Evolutionary conservation across 805 yeast species (phyloP).

Genomic region (Yamadazyma paraphyllophila): DNA sequence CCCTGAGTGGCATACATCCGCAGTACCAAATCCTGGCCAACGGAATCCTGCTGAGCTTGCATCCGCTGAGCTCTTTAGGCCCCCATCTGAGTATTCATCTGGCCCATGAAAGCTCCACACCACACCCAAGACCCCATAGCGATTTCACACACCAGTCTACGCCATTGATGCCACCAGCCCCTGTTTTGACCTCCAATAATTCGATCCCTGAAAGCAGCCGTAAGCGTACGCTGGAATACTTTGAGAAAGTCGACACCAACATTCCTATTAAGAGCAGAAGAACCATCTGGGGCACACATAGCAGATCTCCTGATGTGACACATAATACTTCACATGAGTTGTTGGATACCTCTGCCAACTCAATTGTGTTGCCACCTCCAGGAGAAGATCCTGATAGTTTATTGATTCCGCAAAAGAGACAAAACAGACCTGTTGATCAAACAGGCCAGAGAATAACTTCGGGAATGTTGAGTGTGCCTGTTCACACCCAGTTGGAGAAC

Average conservation of each 20-base stretch:
- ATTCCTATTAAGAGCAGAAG: slow-evolving; percentile 21
- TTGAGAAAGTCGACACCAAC: slow-evolving; percentile 22
- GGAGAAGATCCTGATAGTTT: slow-evolving; percentile 11
- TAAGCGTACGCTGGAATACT: slow-evolving; percentile 21
- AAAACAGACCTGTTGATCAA: slow-evolving; percentile 1
- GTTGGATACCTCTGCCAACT: slow-evolving; percentile 8
- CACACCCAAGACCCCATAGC: not conserved
- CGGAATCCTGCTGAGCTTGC: not conserved
- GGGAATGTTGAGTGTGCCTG: slow-evolving; percentile 40
- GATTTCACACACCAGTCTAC: slow-evolving; percentile 17
- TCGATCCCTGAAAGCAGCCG: slow-evolving; percentile 14
- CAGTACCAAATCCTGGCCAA: not conserved
- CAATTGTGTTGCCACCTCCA: slow-evolving; percentile 35
- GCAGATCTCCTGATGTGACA: not conserved
- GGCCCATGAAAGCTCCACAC: not conserved
- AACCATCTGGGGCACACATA: slow-evolving; percentile 3
- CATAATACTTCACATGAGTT: slow-evolving; percentile 1
- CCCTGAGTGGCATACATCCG: too few relatives aligned
- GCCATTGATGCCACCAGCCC: slow-evolving; percentile 25
- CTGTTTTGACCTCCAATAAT: slow-evolving; percentile 16
- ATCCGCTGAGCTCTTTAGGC: not conserved
- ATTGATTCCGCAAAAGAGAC: slow-evolving; percentile 30
- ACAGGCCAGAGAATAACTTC: slow-evolving; percentile 34
- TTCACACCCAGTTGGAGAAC: slow-evolving; percentile 26
- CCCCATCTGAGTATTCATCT: too few relatives aligned